Evolutionary conservation across 2,329 filamentous ascomycete species (phyloP), one percentile per base, ranked within the genome.

Genomic region (Pestalotiopsis sp.): DNA sequence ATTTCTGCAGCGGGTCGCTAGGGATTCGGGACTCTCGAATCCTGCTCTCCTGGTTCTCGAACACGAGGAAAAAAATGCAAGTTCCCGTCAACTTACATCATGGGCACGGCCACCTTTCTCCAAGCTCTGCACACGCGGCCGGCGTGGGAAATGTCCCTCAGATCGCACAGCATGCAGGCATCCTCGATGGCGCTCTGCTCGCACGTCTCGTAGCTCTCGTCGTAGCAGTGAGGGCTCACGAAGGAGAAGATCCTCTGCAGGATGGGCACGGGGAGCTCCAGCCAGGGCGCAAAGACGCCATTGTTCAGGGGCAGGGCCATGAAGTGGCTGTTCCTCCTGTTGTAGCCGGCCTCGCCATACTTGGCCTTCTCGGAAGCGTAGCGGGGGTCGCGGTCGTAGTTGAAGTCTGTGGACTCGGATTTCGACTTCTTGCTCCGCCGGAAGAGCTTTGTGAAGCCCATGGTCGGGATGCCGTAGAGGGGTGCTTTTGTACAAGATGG

Each of bases 101-200:
- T 80, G 69, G 82, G 83, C 58, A 83, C 74, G 60, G 84, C 88
- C 64, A 79, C 76, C n/a, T 77, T 76, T 68, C 85, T 84, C 95
- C 95, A 98, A 75, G 86, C 85, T 75, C 89, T 89, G 79, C 89
- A 93, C 64, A 93, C 93, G 77, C 89, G 86, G 52, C 90, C 89
- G 78, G 93, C 95, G 79, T 93, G 90, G 66, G 94, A 90, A 68
- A 98, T 87, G 80, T 98, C 94, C 73, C 95, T 91, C 84, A 96
- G 87, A 82, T 97, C 94, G 83, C 95, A 98, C 73, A 97, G 90
- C 92, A 96, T 95, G 83, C 95, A 98, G 68, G 90, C 90, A 82
- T 94, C 91, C 73, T 92, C 91, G 64, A 90, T 87, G 73, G 92
- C 90, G 69, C 92, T 93, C 75, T 93, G 88, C 82, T 98, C 95